Evolutionary conservation across 805 yeast species (phyloP).

Genomic region (Saccharomycopsis schoenii): DNA sequence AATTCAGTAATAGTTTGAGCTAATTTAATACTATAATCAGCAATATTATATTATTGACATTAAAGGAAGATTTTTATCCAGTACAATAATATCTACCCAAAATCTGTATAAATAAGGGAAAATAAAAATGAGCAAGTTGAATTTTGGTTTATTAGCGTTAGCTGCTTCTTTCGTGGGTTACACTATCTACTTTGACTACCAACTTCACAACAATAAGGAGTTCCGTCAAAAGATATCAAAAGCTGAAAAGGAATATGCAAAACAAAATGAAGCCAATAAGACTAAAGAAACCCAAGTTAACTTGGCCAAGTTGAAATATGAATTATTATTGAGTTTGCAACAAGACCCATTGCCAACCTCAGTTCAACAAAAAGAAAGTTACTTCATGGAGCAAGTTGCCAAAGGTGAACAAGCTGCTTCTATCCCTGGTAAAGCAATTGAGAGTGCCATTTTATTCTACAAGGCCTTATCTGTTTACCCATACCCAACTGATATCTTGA

Average conservation of each 20-base stretch:
- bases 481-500: slow-evolving; percentile 84
- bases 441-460: slow-evolving; percentile 86
- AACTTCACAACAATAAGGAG: slow-evolving; percentile 70
- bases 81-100: too few relatives aligned
- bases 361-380: slow-evolving; percentile 58
- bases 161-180: slow-evolving; percentile 59
- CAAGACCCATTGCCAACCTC: slow-evolving; percentile 71
- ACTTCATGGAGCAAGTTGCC: slow-evolving; percentile 76
- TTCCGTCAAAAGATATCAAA: slow-evolving; percentile 72
- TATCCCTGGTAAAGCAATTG: slow-evolving; percentile 56
- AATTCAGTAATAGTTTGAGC: too few relatives aligned
- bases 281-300: slow-evolving; percentile 51
- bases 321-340: slow-evolving; percentile 53
- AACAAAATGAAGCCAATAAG: slow-evolving; percentile 42
- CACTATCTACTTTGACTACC: slow-evolving; percentile 84
- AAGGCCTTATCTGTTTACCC: slow-evolving; percentile 91
- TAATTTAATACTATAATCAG: too few relatives aligned
- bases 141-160: slow-evolving; percentile 29
- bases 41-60: too few relatives aligned
- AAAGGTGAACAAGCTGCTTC: slow-evolving; percentile 74
- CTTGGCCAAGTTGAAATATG: slow-evolving; percentile 49
- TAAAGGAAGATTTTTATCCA: too few relatives aligned
- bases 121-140: slow-evolving; percentile 12
- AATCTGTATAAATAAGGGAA: background rate
- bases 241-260: slow-evolving; percentile 51